Percentiles rank a stretch among this genome's conserved stretches.
Evolutionary conservation across 148 eudicot species (phyloP).

Genomic region (Beta vulgaris): DNA sequence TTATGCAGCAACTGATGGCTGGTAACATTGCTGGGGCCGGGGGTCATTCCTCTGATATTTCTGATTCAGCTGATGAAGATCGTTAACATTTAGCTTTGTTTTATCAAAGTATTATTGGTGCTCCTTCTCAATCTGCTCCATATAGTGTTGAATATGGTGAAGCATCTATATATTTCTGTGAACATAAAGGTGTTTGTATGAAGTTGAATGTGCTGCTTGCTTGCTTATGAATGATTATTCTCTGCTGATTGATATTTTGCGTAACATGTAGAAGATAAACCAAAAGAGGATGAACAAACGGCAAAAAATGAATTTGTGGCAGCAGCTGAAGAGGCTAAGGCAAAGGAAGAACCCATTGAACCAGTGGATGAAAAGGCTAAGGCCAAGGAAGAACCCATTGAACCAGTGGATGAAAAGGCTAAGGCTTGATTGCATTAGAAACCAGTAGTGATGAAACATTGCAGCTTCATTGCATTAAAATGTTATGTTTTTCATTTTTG

Average conservation of each 20-base stretch:
- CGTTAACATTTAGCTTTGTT: conserved; percentile 36
- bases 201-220: not conserved
- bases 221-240: no score
- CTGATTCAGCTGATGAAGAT: conserved; percentile 39
- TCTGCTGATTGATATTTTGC: not conserved
- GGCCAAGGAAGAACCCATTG: conserved; percentile 23
- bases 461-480: no score
- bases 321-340: no score
- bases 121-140: no score
- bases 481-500: no score
- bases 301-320: conserved; percentile 17
- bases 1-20: conserved; percentile 58
- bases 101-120: no score
- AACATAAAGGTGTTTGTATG: no score
- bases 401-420: conserved; percentile 32
- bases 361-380: conserved; percentile 2
- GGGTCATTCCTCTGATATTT: conserved; percentile 42
- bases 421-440: conserved; percentile 28
- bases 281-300: conserved; percentile 18
- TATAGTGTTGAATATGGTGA: no score
- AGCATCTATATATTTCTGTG: no score
- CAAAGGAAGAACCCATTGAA: no score
- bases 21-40: conserved; percentile 61
- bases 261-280: conserved; percentile 12
- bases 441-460: not conserved